Conservation (phyloP, 2,329 filamentous ascomycete species). For the Trichoderma aggressivum region DNA sequence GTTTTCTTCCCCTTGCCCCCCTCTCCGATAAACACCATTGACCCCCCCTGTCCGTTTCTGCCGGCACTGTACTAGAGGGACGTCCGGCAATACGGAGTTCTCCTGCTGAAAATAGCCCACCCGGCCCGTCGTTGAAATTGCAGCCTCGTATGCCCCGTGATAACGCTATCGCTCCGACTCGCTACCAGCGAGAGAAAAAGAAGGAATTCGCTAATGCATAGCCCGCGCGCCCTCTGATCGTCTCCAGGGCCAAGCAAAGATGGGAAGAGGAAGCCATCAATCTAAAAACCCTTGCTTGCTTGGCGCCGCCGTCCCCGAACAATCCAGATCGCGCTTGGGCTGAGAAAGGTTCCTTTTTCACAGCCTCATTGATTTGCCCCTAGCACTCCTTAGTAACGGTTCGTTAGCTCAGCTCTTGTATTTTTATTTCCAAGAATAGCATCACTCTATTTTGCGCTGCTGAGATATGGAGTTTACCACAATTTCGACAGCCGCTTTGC, state of each 20-base stretch:
- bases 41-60: slow-evolving; percentile 4
- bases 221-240: background rate
- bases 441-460: background rate
- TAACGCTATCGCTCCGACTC: background rate
- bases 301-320: background rate
- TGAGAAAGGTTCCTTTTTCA: background rate
- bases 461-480: slow-evolving; percentile 5
- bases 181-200: background rate
- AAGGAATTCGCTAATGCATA: background rate
- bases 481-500: background rate
- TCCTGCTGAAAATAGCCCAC: slow-evolving; percentile 11
- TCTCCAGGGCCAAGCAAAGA: background rate
- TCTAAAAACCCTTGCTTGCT: background rate
- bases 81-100: slow-evolving; percentile 4
- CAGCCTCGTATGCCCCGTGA: slow-evolving; percentile 11
- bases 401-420: background rate
- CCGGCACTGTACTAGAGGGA: slow-evolving; percentile 4
- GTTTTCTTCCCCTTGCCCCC: background rate
- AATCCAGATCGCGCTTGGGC: slow-evolving; percentile 1
- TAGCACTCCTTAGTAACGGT: background rate
- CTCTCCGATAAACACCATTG: background rate
- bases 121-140: slow-evolving; percentile 3
- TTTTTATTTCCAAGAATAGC: slow-evolving; percentile 15
- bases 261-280: background rate
- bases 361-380: slow-evolving; percentile 15